A percentile compares a stretch with the other conserved stretches of the same genome.
Conservation (phyloP, 163 green algal genomes). For the Scenedesmus sp. region DNA sequence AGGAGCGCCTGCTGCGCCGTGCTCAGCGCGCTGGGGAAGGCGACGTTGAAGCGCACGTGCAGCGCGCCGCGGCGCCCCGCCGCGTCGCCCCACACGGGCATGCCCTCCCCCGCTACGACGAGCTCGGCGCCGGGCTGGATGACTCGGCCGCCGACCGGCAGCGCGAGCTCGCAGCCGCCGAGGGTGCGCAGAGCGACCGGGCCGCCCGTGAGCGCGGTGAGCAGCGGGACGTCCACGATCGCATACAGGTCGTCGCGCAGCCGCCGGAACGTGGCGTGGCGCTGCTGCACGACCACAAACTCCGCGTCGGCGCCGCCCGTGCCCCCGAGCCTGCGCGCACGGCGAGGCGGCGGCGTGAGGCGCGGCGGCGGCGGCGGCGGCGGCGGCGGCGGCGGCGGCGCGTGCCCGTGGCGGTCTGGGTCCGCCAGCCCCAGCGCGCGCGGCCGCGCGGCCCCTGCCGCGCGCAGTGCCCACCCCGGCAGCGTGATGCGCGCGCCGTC, state of each 20-base stretch:
- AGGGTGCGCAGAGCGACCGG: constrained; percentile 26
- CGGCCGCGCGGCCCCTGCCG: too few relatives aligned
- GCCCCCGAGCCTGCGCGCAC: too few relatives aligned
- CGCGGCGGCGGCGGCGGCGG: too few relatives aligned
- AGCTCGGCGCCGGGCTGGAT: constrained; percentile 31
- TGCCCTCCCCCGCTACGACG: constrained; percentile 29
- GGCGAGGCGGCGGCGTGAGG: too few relatives aligned
- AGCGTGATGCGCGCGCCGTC: constrained; percentile 35
- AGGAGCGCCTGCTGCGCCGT: constrained; percentile 28
- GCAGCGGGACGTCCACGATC: constrained; percentile 21
- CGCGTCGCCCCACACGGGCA: constrained; percentile 35
- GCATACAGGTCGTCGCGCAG: constrained; percentile 31
- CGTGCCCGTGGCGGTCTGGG: too few relatives aligned
- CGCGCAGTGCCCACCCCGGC: constrained; percentile 18
- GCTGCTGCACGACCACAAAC: constrained; percentile 37
- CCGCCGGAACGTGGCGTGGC: constrained; percentile 19
- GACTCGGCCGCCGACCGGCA: constrained; percentile 13
- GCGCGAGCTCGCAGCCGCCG: constrained; percentile 6
- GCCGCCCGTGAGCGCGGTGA: constrained; percentile 36
- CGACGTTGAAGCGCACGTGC: constrained; percentile 37
- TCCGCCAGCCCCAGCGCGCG: too few relatives aligned
- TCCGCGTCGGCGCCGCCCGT: too few relatives aligned
- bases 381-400: too few relatives aligned
- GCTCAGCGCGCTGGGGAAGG: constrained; percentile 16
- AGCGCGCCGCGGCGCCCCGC: constrained; percentile 1